Base-by-base conservation (phyloP, 2,329 filamentous ascomycete genomes). In the Aspergillus japonicus region DNA sequence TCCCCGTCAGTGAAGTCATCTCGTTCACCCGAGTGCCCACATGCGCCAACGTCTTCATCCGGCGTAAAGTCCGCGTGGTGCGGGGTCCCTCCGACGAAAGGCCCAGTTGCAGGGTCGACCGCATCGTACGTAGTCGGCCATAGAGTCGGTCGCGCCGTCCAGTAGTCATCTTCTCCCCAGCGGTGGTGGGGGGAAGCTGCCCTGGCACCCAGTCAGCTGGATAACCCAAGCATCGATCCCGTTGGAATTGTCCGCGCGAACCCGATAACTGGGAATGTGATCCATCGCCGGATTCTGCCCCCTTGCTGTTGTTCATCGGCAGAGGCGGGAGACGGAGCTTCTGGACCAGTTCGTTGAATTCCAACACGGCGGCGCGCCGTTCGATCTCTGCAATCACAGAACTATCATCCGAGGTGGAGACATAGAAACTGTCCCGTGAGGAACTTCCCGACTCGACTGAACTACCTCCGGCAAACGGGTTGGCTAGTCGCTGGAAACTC, bases 11-110 rank as follows among this genome's bases (percentile, higher is more conserved):
- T 11, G 72, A 71, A 47, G 69, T 69, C 66, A 77, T 73, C 6
- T 66, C 65, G 50, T 63, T 61, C 11, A 66, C 61, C 24, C 68
- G 70, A 57, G 58, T 62, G 6, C 68, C 57, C 8, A 78, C 58
- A 47, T 67, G 71, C 5, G 71, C 71, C 54, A 79, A 71, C 16
- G 77, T 78, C 63, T 72, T 79, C 54, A 74, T 77, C 35, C 74
- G 75, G 42, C 75, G 73, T 44, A 79, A 56, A 16, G 63, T 72
- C 1, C 64, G 64, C 8, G 57, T 58, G n/a, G 39, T 44, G 5
- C 61, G 63, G 21, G 62, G 49, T 42, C 60, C 62, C 11, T 64
- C 50, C 29, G 60, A 33, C 8, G 61, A 62, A 23, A 62, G 39
- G 47, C 62, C 67, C 8, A 76, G 57, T 5, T 67, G 66, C 42